Evolutionary conservation across 345 rosid genomes (phyloP), one percentile per base, ranked within the genome.

Genomic region (Erucastrum elatum): DNA sequence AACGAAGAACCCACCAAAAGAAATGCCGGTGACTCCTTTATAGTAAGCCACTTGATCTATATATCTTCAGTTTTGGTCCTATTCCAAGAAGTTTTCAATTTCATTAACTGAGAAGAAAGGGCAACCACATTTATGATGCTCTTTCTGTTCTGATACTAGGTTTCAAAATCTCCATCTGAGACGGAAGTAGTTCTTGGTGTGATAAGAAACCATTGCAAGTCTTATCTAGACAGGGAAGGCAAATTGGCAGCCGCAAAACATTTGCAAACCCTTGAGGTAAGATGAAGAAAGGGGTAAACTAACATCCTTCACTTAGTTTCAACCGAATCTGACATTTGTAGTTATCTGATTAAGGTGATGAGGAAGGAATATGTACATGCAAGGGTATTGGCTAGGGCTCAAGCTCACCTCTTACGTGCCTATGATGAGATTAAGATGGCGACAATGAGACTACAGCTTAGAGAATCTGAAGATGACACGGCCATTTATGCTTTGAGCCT

Each of bases 351-450:
- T 15, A 76, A 90, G 97, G 88, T 80, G 78, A 92, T 94, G 98
- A 82, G 98, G 74, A 92, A 92, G 90, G 98, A 94, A 77, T 89
- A 92, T 79, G 84, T 81, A 12, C 83, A 84, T 82, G 94, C 98
- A 49, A 90, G 98, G 85, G 82, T 84, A 75, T 85, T 94, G 86
- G 89, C 95, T 63, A 85, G 87, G 81, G 83, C 87, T 75, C 98
- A 94, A 90, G 97, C 97, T 73, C 88, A 92, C 65, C 81, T 88
- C 82, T 87, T 94, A 71, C 86, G 87, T 73, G 95, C 98, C 72
- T 88, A 94, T 62, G 98, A 94, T 71, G 98, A 92, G 84, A 85
- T 94, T 81, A 92, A 84, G 87, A 94, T 94, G 97, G 92, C 98
- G 46, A 91, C 94, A 75, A 87, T 92, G 70, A 85, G 98, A 72